A percentile compares a stretch with the other conserved stretches of the same genome.
Evolutionary conservation across 2,329 filamentous ascomycete genomes (phyloP).

Genomic region (Nemania sp.): DNA sequence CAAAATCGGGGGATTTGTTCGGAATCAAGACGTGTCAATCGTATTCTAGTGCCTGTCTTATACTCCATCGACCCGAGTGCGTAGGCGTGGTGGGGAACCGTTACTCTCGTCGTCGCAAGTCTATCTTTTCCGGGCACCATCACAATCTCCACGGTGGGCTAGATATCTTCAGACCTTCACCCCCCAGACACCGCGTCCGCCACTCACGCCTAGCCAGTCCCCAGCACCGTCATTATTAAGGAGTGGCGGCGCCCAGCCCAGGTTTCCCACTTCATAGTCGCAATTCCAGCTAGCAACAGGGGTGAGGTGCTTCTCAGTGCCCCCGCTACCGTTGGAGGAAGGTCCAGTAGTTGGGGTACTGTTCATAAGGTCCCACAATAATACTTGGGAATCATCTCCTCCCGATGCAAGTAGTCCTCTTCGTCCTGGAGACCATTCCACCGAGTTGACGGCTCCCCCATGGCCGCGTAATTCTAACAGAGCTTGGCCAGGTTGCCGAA

Average conservation of each 20-base stretch:
- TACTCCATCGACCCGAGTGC: background rate
- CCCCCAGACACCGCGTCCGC: slow-evolving; percentile 84
- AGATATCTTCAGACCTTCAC: slow-evolving; percentile 58
- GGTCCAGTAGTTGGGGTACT: slow-evolving; percentile 62
- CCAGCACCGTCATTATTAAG: slow-evolving; percentile 73
- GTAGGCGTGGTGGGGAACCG: background rate
- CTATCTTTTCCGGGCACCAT: background rate
- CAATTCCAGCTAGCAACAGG: slow-evolving; percentile 85
- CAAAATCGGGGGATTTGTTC: background rate
- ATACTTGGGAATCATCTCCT: slow-evolving; percentile 89
- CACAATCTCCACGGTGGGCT: background rate
- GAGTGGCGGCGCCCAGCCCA: slow-evolving; percentile 84
- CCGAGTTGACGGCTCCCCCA: slow-evolving; percentile 84
- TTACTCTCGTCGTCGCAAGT: background rate
- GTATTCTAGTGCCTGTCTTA: background rate
- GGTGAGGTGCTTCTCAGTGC: slow-evolving; percentile 69
- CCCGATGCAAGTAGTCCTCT: slow-evolving; percentile 91
- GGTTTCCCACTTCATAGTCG: slow-evolving; percentile 87
- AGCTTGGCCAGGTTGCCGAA: slow-evolving; percentile 94
- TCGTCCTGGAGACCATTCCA: slow-evolving; percentile 93
- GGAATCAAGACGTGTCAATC: background rate
- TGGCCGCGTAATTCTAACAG: slow-evolving; percentile 94
- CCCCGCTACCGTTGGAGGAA: slow-evolving; percentile 62
- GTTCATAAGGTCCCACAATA: slow-evolving; percentile 93
- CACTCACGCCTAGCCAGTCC: slow-evolving; percentile 87